Evolutionary conservation across 176 grass and related monocot species (phyloP), one percentile per base, ranked within the genome.

Genomic region (Ensete glaucum): DNA sequence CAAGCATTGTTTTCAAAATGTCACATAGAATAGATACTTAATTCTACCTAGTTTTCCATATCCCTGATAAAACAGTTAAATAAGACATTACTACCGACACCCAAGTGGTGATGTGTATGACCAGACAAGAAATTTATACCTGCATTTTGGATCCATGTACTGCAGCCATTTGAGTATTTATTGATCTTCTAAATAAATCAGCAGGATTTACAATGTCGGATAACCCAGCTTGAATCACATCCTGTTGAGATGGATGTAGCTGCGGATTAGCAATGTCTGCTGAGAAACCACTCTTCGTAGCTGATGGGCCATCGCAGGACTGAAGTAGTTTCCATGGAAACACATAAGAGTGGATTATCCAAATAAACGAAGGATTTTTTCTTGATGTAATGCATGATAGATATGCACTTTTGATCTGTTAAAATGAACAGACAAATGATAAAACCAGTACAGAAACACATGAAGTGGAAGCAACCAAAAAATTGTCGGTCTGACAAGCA

Each of bases 211-310:
- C 22, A 58, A 80, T 82, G 80, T 54, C 64, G 20, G 69, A 58
- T 22, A 84, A 62, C 48, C 72, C 75, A 34, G 64, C 69, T 74
- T 89, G 87, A 68, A 84, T 53, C 74, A 85, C 53, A 76, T 75
- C 74, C 15, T 83, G 77, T 53, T 87, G 88, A 81, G 82, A 84
- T 72, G 63, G 77, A 87, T 82, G 80, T 10, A 87, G 76, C 62
- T 62, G 75, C 15, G 80, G 74, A 83, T 83, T 77, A n/a, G 78
- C 43, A 50, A 55, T 74, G 71, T 85, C 82, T 6, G 78, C 71
- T 26, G 81, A 70, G 59, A 89, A 89, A 53, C 80, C 70, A 67
- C 81, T 73, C 22, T 23, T 23, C 22, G 79, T 20, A 74, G 77
- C 80, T 34, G 87, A 83, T 34, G 77, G 63, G 66, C 64, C 79